A percentile compares a stretch with the other conserved stretches of the same genome.
phyloP scores from a whole-genome alignment of 352 stramenopile genomes.

The Globisporangium barbulae region DNA sequence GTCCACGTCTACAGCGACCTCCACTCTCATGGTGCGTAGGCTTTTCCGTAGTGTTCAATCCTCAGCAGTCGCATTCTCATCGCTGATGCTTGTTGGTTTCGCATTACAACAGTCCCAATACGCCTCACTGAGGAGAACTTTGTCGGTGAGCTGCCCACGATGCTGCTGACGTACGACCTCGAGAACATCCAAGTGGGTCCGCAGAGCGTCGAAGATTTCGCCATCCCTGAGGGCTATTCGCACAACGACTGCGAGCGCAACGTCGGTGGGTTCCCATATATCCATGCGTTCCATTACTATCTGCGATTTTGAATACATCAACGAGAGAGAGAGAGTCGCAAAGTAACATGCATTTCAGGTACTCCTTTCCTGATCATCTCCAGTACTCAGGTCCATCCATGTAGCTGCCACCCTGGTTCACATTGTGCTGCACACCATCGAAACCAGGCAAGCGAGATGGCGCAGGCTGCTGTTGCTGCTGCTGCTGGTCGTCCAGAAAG shows the following conservation, averaged over 20 bases:
- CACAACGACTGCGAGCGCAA: slow-evolving; percentile 55
- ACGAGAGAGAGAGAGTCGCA: neutral
- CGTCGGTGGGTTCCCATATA: slow-evolving; percentile 69
- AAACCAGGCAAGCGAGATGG: slow-evolving; percentile 32
- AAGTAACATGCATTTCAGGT: neutral
- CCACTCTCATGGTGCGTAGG: slow-evolving; percentile 27
- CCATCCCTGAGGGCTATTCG: slow-evolving; percentile 55
- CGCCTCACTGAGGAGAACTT: slow-evolving; percentile 62
- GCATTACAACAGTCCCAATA: slow-evolving; percentile 40
- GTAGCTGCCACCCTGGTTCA: slow-evolving; percentile 29
- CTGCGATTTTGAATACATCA: slow-evolving; percentile 44
- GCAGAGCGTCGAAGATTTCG: slow-evolving; percentile 44
- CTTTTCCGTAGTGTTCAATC: neutral
- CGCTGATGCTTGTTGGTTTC: neutral
- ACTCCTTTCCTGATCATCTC: slow-evolving; percentile 26
- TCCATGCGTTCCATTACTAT: slow-evolving; percentile 77
- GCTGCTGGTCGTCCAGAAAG: slow-evolving; percentile 27
- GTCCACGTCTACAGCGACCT: slow-evolving; percentile 62
- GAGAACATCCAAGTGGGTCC: slow-evolving; percentile 45
- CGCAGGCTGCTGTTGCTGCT: slow-evolving; percentile 21
- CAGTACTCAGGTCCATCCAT: slow-evolving; percentile 55
- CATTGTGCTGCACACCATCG: slow-evolving; percentile 25
- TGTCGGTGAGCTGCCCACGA: slow-evolving; percentile 36
- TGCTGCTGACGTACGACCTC: slow-evolving; percentile 67
- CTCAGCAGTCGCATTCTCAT: neutral